Evolutionary conservation across 371 early-diverging fungal genomes (phyloP).

Genomic region (Mucor sp.): DNA sequence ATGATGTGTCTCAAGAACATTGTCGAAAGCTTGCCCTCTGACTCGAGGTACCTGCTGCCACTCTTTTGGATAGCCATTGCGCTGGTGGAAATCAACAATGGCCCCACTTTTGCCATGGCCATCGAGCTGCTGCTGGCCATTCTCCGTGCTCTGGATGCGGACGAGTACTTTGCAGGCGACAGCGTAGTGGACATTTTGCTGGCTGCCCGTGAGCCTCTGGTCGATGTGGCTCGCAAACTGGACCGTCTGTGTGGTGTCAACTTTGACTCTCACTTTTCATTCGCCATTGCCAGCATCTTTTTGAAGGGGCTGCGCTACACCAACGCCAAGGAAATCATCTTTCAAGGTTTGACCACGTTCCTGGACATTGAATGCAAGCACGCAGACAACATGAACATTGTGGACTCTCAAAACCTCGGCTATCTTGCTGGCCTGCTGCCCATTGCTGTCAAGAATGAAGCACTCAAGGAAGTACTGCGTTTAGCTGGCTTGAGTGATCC

Average conservation of each 20-base stretch:
- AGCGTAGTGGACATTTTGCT: conserved; percentile 69
- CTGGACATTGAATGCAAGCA: conserved; percentile 73
- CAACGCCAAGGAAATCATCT: conserved; percentile 73
- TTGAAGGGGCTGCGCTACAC: conserved; percentile 83
- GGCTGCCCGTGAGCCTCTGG: conserved; percentile 73
- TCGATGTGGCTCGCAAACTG: conserved; percentile 66
- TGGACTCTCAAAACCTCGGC: conserved; percentile 66
- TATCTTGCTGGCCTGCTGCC: conserved; percentile 79
- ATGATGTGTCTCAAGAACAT: conserved; percentile 89
- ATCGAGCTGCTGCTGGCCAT: conserved; percentile 72
- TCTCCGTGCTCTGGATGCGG: conserved; percentile 72
- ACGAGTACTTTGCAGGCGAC: conserved; percentile 72
- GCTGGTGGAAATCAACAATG: conserved; percentile 83
- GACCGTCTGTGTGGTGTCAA: conserved; percentile 78
- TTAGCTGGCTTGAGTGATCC: conserved; percentile 51
- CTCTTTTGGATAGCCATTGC: conserved; percentile 92
- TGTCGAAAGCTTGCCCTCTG: conserved; percentile 78
- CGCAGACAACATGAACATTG: conserved; percentile 19
- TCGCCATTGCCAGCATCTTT: conserved; percentile 81
- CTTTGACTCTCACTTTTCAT: conserved; percentile 86
- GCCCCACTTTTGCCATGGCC: conserved; percentile 75
- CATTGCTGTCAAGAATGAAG: conserved; percentile 64
- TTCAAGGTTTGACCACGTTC: conserved; percentile 69
- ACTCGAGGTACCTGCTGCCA: conserved; percentile 76
- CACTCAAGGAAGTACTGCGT: conserved; percentile 63